A percentile compares a stretch with the other conserved stretches of the same genome.
phyloP scores from a whole-genome alignment of 495 filamentous ascomycete species.

The Penicillium riverlandense region DNA sequence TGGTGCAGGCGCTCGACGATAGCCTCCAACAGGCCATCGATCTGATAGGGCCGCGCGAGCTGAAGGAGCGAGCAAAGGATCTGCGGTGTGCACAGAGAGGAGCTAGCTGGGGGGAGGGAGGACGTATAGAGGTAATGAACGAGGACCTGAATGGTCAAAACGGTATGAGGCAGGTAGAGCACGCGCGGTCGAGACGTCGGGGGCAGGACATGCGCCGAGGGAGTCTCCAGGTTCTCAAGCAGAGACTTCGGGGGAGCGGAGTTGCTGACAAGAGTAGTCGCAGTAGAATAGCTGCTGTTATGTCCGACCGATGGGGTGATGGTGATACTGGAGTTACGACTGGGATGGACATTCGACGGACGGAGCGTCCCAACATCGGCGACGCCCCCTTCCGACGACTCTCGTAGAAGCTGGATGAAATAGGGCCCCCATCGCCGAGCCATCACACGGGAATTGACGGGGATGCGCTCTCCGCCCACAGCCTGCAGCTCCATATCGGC shows the following conservation, averaged over 20 bases:
- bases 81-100: slow-evolving; percentile 84
- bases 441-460: slow-evolving; percentile 85
- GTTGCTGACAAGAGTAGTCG: slow-evolving; percentile 49
- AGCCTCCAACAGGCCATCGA: slow-evolving; percentile 88
- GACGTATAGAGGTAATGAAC: slow-evolving; percentile 92
- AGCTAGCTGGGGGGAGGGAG: slow-evolving; percentile 64
- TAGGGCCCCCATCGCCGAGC: slow-evolving; percentile 89
- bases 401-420: slow-evolving; percentile 81
- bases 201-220: slow-evolving; percentile 46
- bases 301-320: slow-evolving; percentile 66
- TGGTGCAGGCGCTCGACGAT: slow-evolving; percentile 87
- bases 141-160: slow-evolving; percentile 77
- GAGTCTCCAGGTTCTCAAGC: slow-evolving; percentile 35
- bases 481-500: slow-evolving; percentile 97
- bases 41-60: slow-evolving; percentile 83
- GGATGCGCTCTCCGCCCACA: slow-evolving; percentile 81
- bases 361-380: slow-evolving; percentile 49
- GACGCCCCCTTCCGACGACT: slow-evolving; percentile 49
- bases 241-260: slow-evolving; percentile 39
- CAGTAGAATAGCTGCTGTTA: slow-evolving; percentile 53
- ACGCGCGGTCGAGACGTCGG: slow-evolving; percentile 73
- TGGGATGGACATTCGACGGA: slow-evolving; percentile 33
- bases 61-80: slow-evolving; percentile 94
- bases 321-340: slow-evolving; percentile 75
- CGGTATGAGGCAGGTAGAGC: slow-evolving; percentile 88